Conservation (phyloP, 2,329 filamentous ascomycete species). For the Talaromyces marneffei region DNA sequence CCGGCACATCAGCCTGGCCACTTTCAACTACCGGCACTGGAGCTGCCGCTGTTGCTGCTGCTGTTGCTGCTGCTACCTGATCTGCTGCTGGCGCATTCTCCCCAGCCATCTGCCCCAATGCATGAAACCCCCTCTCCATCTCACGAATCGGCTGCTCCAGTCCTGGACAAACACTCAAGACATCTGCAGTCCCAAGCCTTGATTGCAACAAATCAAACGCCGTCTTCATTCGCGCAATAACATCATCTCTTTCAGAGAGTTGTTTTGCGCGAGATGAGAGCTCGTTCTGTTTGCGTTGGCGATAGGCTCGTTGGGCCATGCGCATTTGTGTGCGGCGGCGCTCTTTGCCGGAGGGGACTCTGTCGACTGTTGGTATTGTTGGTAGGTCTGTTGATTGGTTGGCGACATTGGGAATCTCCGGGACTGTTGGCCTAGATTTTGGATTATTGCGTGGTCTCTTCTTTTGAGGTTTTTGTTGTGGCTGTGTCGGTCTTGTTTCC, state of each 20-base stretch:
- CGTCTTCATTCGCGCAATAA: slow-evolving; percentile 1
- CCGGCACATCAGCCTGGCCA: background rate
- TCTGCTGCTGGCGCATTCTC: too few species aligned
- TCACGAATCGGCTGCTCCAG: slow-evolving; percentile 1
- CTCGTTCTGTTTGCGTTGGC: slow-evolving; percentile 21
- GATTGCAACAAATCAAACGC: slow-evolving; percentile 4
- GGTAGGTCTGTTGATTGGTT: background rate
- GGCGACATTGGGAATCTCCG: background rate
- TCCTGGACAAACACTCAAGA: background rate
- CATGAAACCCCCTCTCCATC: background rate
- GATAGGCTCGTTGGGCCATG: slow-evolving; percentile 21
- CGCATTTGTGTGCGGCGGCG: slow-evolving; percentile 16
- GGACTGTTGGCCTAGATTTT: background rate
- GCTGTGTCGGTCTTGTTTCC: background rate
- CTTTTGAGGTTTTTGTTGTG: background rate
- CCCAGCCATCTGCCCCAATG: background rate
- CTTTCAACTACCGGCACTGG: background rate
- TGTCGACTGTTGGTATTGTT: background rate
- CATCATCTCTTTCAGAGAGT: slow-evolving; percentile 1
- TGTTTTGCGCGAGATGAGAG: slow-evolving; percentile 11
- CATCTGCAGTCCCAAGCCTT: background rate
- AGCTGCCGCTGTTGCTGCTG: too few species aligned
- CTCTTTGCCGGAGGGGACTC: slow-evolving; percentile 9
- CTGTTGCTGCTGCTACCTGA: too few species aligned
- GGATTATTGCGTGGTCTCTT: background rate